These are phyloP conservation scores for Multifurca ochricompacta DNA, from an alignment of 768 basidiomycete genomes.

Conservation along the genomic window DNA sequence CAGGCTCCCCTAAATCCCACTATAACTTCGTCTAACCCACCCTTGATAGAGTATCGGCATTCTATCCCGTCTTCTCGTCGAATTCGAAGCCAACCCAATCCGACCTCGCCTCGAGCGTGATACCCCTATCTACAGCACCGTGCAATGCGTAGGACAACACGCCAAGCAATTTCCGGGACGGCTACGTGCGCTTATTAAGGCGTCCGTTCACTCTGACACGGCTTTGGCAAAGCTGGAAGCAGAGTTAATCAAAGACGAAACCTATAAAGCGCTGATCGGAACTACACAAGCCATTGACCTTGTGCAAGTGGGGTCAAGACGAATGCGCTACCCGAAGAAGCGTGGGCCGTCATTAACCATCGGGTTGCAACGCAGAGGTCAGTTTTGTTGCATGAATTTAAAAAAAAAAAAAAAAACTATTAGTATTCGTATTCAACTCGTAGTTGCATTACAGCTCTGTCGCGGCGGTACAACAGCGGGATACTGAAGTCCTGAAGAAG, in stretches of 20 bases:
- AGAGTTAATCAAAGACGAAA: constrained; percentile 26
- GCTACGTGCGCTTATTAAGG: constrained; percentile 25
- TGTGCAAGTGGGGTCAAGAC: constrained; percentile 34
- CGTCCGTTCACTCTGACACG: constrained; percentile 24
- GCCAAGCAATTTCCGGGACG: constrained; percentile 29
- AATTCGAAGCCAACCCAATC: constrained; percentile 2
- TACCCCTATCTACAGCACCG: constrained; percentile 28
- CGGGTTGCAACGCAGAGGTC: constrained; percentile 27
- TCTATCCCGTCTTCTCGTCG: constrained; percentile 28
- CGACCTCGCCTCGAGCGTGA: constrained; percentile 26
- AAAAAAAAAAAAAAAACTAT: no score
- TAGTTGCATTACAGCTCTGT: constrained; percentile 24
- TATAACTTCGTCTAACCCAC: neutral
- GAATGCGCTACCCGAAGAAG: constrained; percentile 38
- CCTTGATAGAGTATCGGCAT: constrained; percentile 42
- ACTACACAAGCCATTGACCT: constrained; percentile 42
- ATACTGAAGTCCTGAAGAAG: constrained; percentile 23
- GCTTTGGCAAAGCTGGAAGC: constrained; percentile 23
- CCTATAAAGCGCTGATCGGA: constrained; percentile 24
- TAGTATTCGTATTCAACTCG: no score
- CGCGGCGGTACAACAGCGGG: constrained; percentile 25
- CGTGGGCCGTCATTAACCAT: constrained; percentile 24
- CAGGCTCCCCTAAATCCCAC: constrained; percentile 14
- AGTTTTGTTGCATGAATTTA: no score
- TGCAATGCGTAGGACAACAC: constrained; percentile 38